Evolutionary conservation across 2,329 filamentous ascomycete species (phyloP), one percentile per base, ranked within the genome.

Genomic region (Knufia petricola): DNA sequence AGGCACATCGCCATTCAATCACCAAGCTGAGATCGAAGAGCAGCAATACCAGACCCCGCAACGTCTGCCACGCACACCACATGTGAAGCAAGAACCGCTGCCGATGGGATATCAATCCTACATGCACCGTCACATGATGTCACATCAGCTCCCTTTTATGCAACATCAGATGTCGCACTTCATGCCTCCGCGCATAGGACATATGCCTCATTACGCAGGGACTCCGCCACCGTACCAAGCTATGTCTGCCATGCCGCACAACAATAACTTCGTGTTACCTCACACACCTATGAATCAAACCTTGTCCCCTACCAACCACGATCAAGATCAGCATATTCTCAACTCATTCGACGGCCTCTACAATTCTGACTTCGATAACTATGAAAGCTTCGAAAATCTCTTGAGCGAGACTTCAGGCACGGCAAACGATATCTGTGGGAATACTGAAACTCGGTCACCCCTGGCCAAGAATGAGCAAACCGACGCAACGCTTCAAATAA

Each of bases 21-120:
- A 19, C 7, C 32, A 36, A 9, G 37, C 4, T n/a, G 19, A 23
- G n/a, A 17, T 21, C 37, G 37, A 52, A 24, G 31, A 53, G 10
- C 42, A 53, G 32, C 51, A 52, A 8, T 62, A 58, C 66, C 63
- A 13, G 60, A 66, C 13, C 60, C 57, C 17, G 59, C 56, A 23
- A 21, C 19, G n/a, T 9, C 37, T 9, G 17, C 15, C 10, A 12
- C 37, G 10, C 19, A 12, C 37, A 36, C 32, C 15, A 17, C 6
- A 6, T 40, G 17, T 23, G 4, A 23, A 40, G 28, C 41, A 31
- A 19, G 26, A 44, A 13, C 24, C 19, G 15, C 41, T 28, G 28
- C 41, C 6, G 20, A 40, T 24, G 21, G 41, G n/a, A 2, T 44
- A 17, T 19, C 41, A 10, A 8, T 15, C 41, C 3, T 32, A 31